These are phyloP conservation scores for Porphyrellus cyaneotinctus DNA, from an alignment of 768 basidiomycete species.

Conservation along the genomic window DNA sequence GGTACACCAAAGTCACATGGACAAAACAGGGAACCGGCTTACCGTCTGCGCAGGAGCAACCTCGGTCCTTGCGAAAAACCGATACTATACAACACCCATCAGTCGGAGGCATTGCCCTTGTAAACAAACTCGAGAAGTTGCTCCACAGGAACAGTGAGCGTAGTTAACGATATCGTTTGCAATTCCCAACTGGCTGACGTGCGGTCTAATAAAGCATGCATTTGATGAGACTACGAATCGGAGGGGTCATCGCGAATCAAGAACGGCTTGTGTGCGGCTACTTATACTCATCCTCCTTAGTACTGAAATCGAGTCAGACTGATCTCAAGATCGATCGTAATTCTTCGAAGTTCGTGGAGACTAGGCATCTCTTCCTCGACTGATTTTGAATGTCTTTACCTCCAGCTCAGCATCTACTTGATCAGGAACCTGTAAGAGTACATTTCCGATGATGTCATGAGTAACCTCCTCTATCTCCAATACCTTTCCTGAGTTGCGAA, in stretches of 20 bases:
- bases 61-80: background rate
- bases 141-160: background rate
- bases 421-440: conserved; percentile 28
- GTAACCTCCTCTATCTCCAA: conserved; percentile 29
- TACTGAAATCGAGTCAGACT: conserved; percentile 2
- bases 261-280: background rate
- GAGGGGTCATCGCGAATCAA: conserved; percentile 9
- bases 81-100: no score
- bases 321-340: conserved; percentile 16
- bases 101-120: background rate
- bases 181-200: background rate
- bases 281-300: background rate
- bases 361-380: conserved; percentile 8
- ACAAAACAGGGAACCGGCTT: background rate
- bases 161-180: background rate
- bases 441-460: conserved; percentile 10
- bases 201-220: conserved; percentile 1
- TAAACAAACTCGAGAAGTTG: background rate
- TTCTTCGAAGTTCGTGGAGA: conserved; percentile 3
- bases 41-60: background rate
- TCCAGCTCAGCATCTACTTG: conserved; percentile 32
- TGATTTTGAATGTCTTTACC: conserved; percentile 47
- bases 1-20: background rate
- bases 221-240: conserved; percentile 7
- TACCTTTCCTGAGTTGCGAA: conserved; percentile 15